A percentile compares a stretch with the other conserved stretches of the same genome.
Evolutionary conservation across 2,329 filamentous ascomycete genomes (phyloP).

Genomic region (Colletotrichum sp.): DNA sequence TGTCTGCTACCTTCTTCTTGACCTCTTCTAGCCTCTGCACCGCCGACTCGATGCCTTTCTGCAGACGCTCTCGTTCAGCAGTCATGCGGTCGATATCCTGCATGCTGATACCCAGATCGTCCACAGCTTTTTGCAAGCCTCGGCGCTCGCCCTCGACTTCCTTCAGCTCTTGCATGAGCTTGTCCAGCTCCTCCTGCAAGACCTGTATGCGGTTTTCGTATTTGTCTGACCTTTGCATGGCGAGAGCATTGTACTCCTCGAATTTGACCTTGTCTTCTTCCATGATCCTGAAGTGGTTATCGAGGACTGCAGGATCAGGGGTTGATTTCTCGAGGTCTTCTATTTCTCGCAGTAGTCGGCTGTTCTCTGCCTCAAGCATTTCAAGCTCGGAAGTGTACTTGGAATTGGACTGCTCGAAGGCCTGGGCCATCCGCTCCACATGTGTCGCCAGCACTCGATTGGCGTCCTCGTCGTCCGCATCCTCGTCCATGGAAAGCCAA

Average conservation of each 20-base stretch:
- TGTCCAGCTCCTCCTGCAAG: conserved; percentile 85
- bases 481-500: conserved; percentile 92
- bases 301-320: conserved; percentile 81
- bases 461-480: conserved; percentile 83
- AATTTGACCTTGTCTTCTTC: conserved; percentile 96
- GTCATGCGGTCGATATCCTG: conserved; percentile 99
- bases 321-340: conserved; percentile 87
- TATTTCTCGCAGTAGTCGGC: conserved; percentile 81
- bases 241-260: conserved; percentile 88
- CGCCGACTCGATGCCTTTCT: conserved; percentile 82
- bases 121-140: conserved; percentile 82
- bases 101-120: conserved; percentile 93
- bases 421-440: conserved; percentile 82
- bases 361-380: conserved; percentile 85
- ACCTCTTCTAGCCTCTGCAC: conserved; percentile 80
- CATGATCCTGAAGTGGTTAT: conserved; percentile 90
- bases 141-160: conserved; percentile 84
- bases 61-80: conserved; percentile 89
- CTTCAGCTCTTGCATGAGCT: conserved; percentile 74
- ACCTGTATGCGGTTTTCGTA: conserved; percentile 82
- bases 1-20: conserved; percentile 82
- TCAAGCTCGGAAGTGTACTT: conserved; percentile 85
- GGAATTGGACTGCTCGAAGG: conserved; percentile 85
- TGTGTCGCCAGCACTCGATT: conserved; percentile 82
- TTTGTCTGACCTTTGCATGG: conserved; percentile 85